Base-by-base conservation (phyloP, 257 asterid species). In the Thymus mandschuricus region DNA sequence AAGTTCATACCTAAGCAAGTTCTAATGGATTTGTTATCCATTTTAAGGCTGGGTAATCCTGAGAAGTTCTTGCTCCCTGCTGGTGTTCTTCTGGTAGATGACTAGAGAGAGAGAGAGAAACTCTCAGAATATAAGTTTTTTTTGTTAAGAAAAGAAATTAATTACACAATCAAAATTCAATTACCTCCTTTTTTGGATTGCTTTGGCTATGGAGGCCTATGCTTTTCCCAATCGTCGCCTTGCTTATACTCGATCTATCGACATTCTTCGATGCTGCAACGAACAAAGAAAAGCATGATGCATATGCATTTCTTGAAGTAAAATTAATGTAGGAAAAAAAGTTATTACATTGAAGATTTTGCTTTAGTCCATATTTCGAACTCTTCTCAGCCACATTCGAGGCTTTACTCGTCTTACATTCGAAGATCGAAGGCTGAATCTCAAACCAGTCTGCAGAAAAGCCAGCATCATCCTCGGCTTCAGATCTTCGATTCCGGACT, bases 181-280 rank as follows among this genome's bases (percentile, higher is more conserved):
- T 21, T 56, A 83, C 87, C 87, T 81, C 63, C 5, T 13, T 52
- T 43, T 78, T 81, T 55, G 31, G 48, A 67, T 56, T 80, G 50
- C 69, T 78, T 59, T 79, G 59, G n/a, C 74, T 73, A 41, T 59
- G 80, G 52, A 71, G 13, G 8, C 55, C 61, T 38, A 31, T 64
- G 70, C 66, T 65, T 74, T 74, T 69, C 50, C 72, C 72, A n/a
- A 71, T 6, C 41, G 6, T 8, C 43, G 80, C 92, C 86, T 76
- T 74, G 48, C 73, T 75, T 73, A 28, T 74, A 15, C 21, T 28
- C 31, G 80, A 49, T n/a, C 4, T 46, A 9, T 49, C 76, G 1
- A 29, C 66, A 55, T 74, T 80, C 77, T 49, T 80, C 13, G 59
- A 66, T n/a, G 68, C 88, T 85, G 83, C 77, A 69, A 57, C 65